Percentiles rank a stretch among this genome's conserved stretches.
Conservation (phyloP, 1,284 basidiomycete genomes). For the Coniferiporia weirii region DNA sequence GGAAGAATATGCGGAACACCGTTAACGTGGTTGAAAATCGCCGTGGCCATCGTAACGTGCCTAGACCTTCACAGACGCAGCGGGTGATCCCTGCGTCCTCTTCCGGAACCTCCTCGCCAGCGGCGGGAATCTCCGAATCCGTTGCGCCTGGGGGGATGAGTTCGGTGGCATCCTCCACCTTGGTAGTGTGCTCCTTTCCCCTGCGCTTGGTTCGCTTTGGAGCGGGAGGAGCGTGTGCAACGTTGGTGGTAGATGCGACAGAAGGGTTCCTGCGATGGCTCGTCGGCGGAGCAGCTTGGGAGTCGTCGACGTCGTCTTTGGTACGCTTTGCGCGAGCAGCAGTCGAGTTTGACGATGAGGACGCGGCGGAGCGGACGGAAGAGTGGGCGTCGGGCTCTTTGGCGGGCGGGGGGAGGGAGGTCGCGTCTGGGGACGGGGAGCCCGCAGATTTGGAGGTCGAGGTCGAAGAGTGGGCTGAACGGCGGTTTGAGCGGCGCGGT, state of each 20-base stretch:
- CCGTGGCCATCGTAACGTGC: conserved; percentile 43
- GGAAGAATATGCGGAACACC: conserved; percentile 21
- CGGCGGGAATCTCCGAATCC: conserved; percentile 23
- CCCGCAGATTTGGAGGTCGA: conserved; percentile 71
- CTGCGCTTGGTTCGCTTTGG: conserved; percentile 47
- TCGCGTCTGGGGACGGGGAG: conserved; percentile 52
- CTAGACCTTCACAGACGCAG: conserved; percentile 88
- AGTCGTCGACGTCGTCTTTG: conserved; percentile 69
- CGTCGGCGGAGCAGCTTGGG: conserved; percentile 37
- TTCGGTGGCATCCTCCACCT: conserved; percentile 27
- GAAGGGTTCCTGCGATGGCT: conserved; percentile 15
- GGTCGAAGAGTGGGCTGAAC: conserved; percentile 61
- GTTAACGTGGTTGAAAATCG: conserved; percentile 6
- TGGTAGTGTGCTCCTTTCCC: conserved; percentile 37
- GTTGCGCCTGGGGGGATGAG: conserved; percentile 34
- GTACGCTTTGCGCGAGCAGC: conserved; percentile 51
- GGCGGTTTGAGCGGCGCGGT: conserved; percentile 68
- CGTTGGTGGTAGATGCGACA: conserved; percentile 35
- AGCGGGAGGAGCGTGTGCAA: conserved; percentile 36
- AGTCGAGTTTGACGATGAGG: conserved; percentile 40
- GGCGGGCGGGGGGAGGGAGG: conserved; percentile 29
- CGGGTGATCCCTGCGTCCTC: conserved; percentile 87
- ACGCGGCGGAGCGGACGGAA: conserved; percentile 26
- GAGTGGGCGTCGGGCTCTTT: conserved; percentile 10
- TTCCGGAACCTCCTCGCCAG: conserved; percentile 40